Evolutionary conservation across 2,329 filamentous ascomycete genomes (phyloP), one percentile per base, ranked within the genome.

Genomic region (Hymenoscyphus linearis): DNA sequence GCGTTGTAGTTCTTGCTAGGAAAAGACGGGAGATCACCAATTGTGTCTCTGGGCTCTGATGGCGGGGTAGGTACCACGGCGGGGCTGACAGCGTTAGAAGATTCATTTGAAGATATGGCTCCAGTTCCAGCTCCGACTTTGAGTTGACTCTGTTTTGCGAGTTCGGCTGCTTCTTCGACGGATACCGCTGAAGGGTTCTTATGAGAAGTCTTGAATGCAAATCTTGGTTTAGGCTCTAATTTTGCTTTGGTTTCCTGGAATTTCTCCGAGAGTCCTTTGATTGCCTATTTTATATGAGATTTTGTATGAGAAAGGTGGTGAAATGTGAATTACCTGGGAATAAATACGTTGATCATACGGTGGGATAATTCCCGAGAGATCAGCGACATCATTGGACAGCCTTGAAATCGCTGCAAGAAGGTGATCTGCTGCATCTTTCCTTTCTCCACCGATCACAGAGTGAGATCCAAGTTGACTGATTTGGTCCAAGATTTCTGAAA

Each of bases 331-430:
- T 75, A 92, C 90, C 77, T 93, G 86, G 52, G 87, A 84, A 72
- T 96, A 98, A 26, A 89, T 88, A 68, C 90, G 85, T 74, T 95
- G 91, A 70, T 98, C 95, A 72, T 97, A 96, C 7, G 91, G 86
- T 2, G 95, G 92, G 16, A 96, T 85, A 67, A 88, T 91, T 60
- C 87, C 86, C 1, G 89, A 85, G 0, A 90, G 89, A 75, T 97
- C 92, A 67, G 90, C 88, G 44, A 97, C 90, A 69, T 95, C 88
- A 65, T 88, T 89, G 1, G 91, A 92, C 16, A 98, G 81, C 61
- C 85, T 84, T 34, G 90, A 87, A 69, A 98, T 95, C 64, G 85
- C 85, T 16, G 89, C 86, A 14, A 96, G 81, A 67, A 92, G 88
- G 69, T 90, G 84, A 67, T 96, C 92, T 54, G 89, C 85, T 57